Evolutionary conservation across 257 asterid genomes (phyloP).

Genomic region (Solanum peruvianum): DNA sequence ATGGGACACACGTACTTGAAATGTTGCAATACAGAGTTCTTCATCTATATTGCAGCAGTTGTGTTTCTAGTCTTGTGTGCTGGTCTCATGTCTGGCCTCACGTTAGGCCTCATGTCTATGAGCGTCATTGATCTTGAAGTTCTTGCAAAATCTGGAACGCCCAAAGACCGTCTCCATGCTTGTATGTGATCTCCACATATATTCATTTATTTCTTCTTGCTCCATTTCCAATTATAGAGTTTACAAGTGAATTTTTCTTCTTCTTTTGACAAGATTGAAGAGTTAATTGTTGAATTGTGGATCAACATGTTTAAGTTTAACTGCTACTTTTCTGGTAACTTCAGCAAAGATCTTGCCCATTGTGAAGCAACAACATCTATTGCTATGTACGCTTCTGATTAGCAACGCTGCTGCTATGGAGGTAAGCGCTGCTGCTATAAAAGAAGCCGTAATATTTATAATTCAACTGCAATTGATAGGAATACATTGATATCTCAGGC

Average conservation of each 20-base stretch:
- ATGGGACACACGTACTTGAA: background rate
- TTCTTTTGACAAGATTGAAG: background rate
- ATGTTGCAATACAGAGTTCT: slow-evolving; percentile 18
- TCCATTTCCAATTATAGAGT: background rate
- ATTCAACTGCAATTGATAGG: background rate
- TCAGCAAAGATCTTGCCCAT: slow-evolving; percentile 63
- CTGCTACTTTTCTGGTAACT: background rate
- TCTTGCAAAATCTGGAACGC: slow-evolving; percentile 16
- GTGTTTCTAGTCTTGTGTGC: slow-evolving; percentile 1
- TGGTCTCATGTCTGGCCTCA: slow-evolving; percentile 26
- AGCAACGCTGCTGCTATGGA: slow-evolving; percentile 80
- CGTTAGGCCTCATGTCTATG: slow-evolving; percentile 28
- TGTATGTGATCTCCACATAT: background rate
- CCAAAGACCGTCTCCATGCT: slow-evolving; percentile 12
- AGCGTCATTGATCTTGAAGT: slow-evolving; percentile 24
- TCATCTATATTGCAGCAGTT: slow-evolving; percentile 2
- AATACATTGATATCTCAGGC: slow-evolving; percentile 31
- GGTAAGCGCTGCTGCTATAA: slow-evolving; percentile 16
- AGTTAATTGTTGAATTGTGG: background rate
- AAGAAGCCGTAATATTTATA: background rate
- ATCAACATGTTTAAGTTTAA: background rate
- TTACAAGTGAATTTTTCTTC: background rate
- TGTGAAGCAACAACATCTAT: slow-evolving; percentile 54
- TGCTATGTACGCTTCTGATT: slow-evolving; percentile 69
- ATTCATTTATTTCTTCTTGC: background rate